A percentile compares a stretch with the other conserved stretches of the same genome.
phyloP scores from a whole-genome alignment of 2,329 filamentous ascomycete species.

The Zymoseptoria passerinii region DNA sequence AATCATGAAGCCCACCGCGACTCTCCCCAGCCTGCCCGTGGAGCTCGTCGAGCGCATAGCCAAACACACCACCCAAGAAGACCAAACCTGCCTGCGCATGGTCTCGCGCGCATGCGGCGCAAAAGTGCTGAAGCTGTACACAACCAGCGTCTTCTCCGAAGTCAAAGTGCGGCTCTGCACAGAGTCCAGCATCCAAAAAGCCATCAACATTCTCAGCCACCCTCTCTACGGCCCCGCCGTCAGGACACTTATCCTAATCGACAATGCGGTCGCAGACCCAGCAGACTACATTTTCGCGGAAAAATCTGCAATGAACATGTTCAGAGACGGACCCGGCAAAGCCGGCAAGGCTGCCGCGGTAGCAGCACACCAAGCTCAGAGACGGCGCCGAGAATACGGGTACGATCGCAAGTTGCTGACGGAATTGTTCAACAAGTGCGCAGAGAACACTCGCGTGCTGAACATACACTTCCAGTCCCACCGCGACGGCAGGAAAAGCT shows the following conservation, averaged over 20 bases:
- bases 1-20: neutral
- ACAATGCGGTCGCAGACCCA: neutral
- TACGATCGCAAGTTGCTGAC: neutral
- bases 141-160: neutral
- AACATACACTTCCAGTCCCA: neutral
- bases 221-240: neutral
- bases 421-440: neutral
- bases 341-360: neutral
- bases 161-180: neutral
- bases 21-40: neutral
- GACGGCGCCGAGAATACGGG: neutral
- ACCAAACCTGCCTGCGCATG: neutral
- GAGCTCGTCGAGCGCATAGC: conserved; percentile 1
- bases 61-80: neutral
- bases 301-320: neutral
- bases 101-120: neutral
- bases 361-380: neutral
- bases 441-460: neutral
- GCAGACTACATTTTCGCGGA: neutral
- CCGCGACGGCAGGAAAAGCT: neutral
- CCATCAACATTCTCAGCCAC: neutral
- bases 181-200: neutral
- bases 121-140: neutral
- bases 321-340: too few species aligned
- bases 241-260: neutral